phyloP scores from a whole-genome alignment of 768 basidiomycete species.

The Leucocoprinus birnbaumii region DNA sequence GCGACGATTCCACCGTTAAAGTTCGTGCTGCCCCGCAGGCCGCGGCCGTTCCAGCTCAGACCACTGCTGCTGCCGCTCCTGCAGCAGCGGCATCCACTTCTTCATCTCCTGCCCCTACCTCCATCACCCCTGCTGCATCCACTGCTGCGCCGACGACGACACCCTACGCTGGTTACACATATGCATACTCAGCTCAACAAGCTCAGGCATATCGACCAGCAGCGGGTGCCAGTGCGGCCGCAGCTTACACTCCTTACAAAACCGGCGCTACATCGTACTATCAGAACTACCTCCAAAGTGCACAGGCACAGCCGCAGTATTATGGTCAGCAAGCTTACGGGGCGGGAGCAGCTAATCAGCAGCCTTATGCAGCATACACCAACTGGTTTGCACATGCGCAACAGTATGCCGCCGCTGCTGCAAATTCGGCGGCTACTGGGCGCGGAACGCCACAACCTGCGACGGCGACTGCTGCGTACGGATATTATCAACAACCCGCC shows the following conservation, averaged over 20 bases:
- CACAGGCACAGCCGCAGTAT: conserved; percentile 30
- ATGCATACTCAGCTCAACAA: conserved; percentile 26
- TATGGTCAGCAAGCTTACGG: conserved; percentile 36
- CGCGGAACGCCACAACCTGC: conserved; percentile 27
- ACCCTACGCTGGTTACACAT: conserved; percentile 32
- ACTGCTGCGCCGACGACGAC: conserved; percentile 23
- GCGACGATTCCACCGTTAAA: conserved; percentile 74
- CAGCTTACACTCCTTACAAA: conserved; percentile 33
- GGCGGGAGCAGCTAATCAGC: conserved; percentile 25
- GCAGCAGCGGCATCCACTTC: conserved; percentile 18
- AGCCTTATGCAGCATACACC: conserved; percentile 31
- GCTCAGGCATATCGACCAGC: conserved; percentile 25
- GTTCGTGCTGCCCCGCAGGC: conserved; percentile 31
- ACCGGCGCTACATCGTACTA: conserved; percentile 26
- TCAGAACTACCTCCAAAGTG: conserved; percentile 24
- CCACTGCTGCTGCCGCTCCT: conserved; percentile 27
- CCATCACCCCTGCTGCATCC: conserved; percentile 21
- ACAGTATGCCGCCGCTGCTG: conserved; percentile 21
- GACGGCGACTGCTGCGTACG: conserved; percentile 26
- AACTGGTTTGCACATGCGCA: conserved; percentile 28
- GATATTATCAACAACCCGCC: conserved; percentile 21
- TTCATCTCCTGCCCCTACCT: conserved; percentile 19
- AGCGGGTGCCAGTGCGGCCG: conserved; percentile 16
- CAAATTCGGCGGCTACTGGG: conserved; percentile 23
- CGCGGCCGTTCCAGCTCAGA: too few species aligned